Base-by-base conservation (phyloP, 1,284 basidiomycete species). In the Ganoderma sp. region DNA sequence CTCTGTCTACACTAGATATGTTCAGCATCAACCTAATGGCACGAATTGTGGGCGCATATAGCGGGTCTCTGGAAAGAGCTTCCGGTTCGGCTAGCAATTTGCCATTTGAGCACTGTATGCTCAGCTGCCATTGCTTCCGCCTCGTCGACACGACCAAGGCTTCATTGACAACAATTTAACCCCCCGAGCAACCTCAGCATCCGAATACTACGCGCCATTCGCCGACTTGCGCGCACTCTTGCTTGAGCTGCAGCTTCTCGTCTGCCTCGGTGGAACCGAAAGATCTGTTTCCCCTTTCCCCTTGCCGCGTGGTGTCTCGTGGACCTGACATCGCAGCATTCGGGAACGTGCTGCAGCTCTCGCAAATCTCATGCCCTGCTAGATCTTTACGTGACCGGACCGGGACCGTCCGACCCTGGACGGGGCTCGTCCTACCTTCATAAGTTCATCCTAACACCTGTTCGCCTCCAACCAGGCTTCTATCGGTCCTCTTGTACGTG, bases 221-320 rank as follows among this genome's bases (percentile, higher is more conserved):
- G 34, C 56, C 56, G 56, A 58, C 56, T 37, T 9, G 56, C 39
- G 34, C 34, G 56, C 34, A 58, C 34, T 22, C 56, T 19, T 32
- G 54, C 14, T 37, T 34, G 15, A 57, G 32, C 56, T 58, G 8
- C 17, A 34, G 54, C 19, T 39, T 9, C 19, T 32, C 37, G 37
- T 58, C 9, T 32, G 34, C 10, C 56, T 39, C 32, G 32, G 19
- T 28, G 6, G 56, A 32, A n/a, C 56, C 34, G 34, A 58, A 15
- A 15, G 34, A 37, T n/a, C 10, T 37, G 8, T 37, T 2, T 58
- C 56, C 34, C 37, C 9, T 37, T 2, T 58, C 56, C 34, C 37
- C 34, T 39, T 17, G 28, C 52, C 9, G 52, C 34, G 28, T 56
- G 5, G 25, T 7, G 15, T 14, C 15, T 25, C 17, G 52, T 34